Evolutionary conservation across 805 yeast genomes (phyloP).

Genomic region (Lachancea sp.): DNA sequence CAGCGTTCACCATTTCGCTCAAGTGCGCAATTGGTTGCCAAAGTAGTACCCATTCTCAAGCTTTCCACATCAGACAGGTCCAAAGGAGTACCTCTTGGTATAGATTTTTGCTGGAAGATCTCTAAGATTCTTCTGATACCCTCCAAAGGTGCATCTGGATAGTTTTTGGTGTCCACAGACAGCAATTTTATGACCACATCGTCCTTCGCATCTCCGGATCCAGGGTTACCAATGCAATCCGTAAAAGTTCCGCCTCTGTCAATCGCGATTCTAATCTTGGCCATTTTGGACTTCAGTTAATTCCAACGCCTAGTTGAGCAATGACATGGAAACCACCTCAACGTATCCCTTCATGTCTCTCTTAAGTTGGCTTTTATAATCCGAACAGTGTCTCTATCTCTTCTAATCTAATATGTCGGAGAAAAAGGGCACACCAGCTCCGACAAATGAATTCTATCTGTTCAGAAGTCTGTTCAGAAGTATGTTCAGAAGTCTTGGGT

Average conservation of each 20-base stretch:
- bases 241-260: constrained; percentile 90
- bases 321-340: no score
- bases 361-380: no score
- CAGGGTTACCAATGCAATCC: constrained; percentile 53
- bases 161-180: constrained; percentile 85
- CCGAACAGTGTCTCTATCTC: no score
- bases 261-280: constrained; percentile 34
- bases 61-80: constrained; percentile 59
- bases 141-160: constrained; percentile 86
- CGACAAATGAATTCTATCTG: no score
- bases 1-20: constrained; percentile 90
- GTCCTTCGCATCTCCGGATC: constrained; percentile 38
- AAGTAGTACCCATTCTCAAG: constrained; percentile 88
- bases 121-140: constrained; percentile 80
- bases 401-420: no score
- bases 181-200: constrained; percentile 71
- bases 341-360: no score
- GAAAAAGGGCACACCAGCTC: no score
- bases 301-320: no score
- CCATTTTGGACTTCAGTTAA: neutral
- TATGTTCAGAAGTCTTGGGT: no score
- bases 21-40: constrained; percentile 89
- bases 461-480: no score
- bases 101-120: constrained; percentile 42
- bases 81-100: constrained; percentile 55